Conservation (phyloP, 1,284 basidiomycete genomes). For the Ceratorhiza oryzae-sativae region DNA sequence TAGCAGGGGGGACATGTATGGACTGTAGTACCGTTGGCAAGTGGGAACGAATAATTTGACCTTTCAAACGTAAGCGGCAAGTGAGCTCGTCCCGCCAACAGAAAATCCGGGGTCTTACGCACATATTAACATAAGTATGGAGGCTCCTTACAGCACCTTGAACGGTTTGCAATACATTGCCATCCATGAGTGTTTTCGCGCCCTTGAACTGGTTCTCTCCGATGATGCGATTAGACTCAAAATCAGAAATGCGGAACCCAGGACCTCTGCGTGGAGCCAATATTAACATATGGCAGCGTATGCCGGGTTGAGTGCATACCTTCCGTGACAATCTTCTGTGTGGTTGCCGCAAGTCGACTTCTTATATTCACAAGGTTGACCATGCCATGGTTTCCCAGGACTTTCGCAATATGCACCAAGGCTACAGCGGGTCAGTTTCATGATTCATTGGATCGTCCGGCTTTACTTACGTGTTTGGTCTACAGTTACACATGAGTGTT, state of each 20-base stretch:
- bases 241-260: constrained; percentile 73
- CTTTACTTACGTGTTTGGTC: constrained; percentile 71
- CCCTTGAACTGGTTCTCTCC: constrained; percentile 71
- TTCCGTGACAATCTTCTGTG: constrained; percentile 71
- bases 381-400: constrained; percentile 71
- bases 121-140: constrained; percentile 74
- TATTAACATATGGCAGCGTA: neutral
- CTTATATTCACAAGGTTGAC: constrained; percentile 67
- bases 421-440: constrained; percentile 49
- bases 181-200: constrained; percentile 65
- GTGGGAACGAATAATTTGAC: constrained; percentile 67
- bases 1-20: constrained; percentile 79
- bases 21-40: constrained; percentile 71
- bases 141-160: constrained; percentile 68
- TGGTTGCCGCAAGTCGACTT: constrained; percentile 77
- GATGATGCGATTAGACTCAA: constrained; percentile 73
- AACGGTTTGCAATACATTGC: constrained; percentile 52
- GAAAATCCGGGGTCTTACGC: constrained; percentile 44
- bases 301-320: constrained; percentile 55
- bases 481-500: constrained; percentile 44
- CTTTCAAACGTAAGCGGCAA: constrained; percentile 50
- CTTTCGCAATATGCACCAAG: constrained; percentile 78
- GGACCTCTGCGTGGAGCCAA: constrained; percentile 60
- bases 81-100: neutral
- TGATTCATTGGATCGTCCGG: neutral